Evolutionary conservation across 129 eudicot species (phyloP).

Genomic region (Pseudognaphalium luteoalbum): DNA sequence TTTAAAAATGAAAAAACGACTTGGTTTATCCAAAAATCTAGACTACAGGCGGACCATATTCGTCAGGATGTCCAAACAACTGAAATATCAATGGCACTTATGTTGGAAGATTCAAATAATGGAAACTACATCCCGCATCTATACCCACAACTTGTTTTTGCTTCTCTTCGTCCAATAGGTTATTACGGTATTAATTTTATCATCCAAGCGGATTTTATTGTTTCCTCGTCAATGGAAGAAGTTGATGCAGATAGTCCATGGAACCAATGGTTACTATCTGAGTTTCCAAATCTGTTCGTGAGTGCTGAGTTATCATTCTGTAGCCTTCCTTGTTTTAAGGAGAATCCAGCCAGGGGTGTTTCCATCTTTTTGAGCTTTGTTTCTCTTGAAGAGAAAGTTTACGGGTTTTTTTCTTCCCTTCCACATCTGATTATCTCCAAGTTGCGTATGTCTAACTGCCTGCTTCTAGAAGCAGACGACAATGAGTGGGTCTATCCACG

Average conservation of each 20-base stretch:
- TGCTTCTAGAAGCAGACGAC: conserved; percentile 59
- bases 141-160: conserved; percentile 70
- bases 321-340: no score
- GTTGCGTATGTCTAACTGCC: conserved; percentile 57
- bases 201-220: conserved; percentile 78
- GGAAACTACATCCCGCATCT: conserved; percentile 51
- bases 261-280: conserved; percentile 79
- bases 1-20: conserved; percentile 52
- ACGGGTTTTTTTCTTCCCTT: conserved; percentile 72
- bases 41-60: conserved; percentile 44
- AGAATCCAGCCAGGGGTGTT: conserved; percentile 17
- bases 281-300: conserved; percentile 51
- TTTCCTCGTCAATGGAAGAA: conserved; percentile 82
- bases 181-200: conserved; percentile 73
- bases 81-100: conserved; percentile 77
- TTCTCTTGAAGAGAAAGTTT: conserved; percentile 71
- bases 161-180: conserved; percentile 67
- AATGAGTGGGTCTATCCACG: conserved; percentile 73
- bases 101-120: conserved; percentile 46
- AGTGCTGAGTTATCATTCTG: no score
- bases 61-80: conserved; percentile 61
- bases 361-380: conserved; percentile 70
- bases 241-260: conserved; percentile 80
- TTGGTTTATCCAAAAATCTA: conserved; percentile 60
- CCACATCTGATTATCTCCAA: conserved; percentile 73